Evolutionary conservation across 2,329 filamentous ascomycete genomes (phyloP), one percentile per base, ranked within the genome.

Genomic region (Ceratocystis variospora): DNA sequence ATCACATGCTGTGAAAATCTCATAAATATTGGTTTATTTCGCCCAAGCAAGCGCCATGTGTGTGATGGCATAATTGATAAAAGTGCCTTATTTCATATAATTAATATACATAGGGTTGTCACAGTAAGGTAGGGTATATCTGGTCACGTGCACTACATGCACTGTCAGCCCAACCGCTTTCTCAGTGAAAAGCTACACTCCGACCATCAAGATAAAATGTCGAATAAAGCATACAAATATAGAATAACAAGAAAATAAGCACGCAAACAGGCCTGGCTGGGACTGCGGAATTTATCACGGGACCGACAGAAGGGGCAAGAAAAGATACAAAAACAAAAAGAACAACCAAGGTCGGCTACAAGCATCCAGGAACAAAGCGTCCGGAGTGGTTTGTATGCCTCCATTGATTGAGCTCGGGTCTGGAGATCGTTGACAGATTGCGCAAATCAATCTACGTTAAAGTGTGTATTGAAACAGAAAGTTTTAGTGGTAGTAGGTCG

Each of bases 391-490:
- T 15, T 41, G 37, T 41, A 41, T 41, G 4, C 37, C 37, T 41
- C 37, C 48, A 28, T 28, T 65, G 28, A 19, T n/a, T 48, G 44
- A 31, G 4, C 50, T 50, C 62, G 45, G 57, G 37, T 33, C 33
- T 28, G 25, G 25, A n/a, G 50, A 48, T 48, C n/a, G 12, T 33
- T 65, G 63, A 19, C 33, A 46, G 25, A 59, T 61, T 37, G 44
- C 41, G 61, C 61, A 33, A 41, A 63, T 63, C 61, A 46, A 33
- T 61, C 28, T 22, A 44, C 25, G 22, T 33, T 31, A 31, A 41
- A 41, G 50, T 64, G 50, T 68, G 63, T 68, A 65, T 65, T 68
- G 50, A 63, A 68, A 64, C 62, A 68, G 31, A 12, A 33, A 37
- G 63, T 66, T 68, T 65, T 68, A 63, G 53, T 65, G 45, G 64